A percentile compares a stretch with the other conserved stretches of the same genome.
These are phyloP conservation scores for Cordyceps tenuipes DNA, from an alignment of 2,329 filamentous ascomycete species.

Conservation along the genomic window DNA sequence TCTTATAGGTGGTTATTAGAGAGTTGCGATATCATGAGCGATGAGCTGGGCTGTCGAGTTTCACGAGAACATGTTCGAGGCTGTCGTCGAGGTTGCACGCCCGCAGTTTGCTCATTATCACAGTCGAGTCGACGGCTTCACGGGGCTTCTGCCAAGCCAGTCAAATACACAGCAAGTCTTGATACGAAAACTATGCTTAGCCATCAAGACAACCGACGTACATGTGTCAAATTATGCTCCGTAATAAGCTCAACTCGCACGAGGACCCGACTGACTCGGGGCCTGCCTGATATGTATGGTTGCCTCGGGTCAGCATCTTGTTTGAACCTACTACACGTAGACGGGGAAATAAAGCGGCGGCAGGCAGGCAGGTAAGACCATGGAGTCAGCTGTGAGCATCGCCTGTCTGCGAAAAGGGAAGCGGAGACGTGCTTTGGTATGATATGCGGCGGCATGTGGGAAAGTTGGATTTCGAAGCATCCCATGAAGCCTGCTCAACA, in stretches of 20 bases:
- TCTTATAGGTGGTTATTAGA: not conserved
- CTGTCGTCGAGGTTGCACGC: not conserved
- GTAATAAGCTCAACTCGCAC: not conserved
- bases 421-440: not conserved
- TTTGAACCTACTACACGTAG: not conserved
- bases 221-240: not conserved
- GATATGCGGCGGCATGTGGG: not conserved
- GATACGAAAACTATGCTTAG: not conserved
- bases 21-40: not conserved
- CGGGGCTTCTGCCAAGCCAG: not conserved
- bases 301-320: constrained; percentile 8
- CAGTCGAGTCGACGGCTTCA: not conserved
- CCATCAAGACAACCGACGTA: not conserved
- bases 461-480: not conserved
- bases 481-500: not conserved
- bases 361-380: not conserved
- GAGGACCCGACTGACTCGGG: not conserved
- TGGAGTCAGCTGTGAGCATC: not conserved
- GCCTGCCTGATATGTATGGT: not conserved
- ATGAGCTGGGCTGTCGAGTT: not conserved
- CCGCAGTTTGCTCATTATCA: not conserved
- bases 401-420: not conserved
- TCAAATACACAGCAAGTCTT: not conserved
- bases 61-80: not conserved
- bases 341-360: not conserved